phyloP scores from a whole-genome alignment of 169 alveolate species.

The Cryptosporidium sp. region DNA sequence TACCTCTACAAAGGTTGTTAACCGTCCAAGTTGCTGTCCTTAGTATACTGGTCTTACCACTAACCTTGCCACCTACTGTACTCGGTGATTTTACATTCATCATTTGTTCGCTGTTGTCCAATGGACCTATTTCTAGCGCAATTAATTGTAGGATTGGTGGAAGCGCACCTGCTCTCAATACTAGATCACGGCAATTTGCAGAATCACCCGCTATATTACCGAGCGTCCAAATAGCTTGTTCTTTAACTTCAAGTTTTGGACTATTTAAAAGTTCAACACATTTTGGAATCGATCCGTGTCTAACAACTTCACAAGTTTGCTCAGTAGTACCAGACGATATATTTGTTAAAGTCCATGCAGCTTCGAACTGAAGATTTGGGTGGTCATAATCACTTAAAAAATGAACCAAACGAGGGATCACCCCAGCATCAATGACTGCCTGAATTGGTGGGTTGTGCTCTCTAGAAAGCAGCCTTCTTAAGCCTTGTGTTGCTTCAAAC shows the following conservation, averaged over 20 bases:
- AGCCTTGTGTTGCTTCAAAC: constrained; percentile 88
- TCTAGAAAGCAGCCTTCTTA: constrained; percentile 92
- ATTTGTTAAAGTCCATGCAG: constrained; percentile 96
- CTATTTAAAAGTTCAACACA: constrained; percentile 88
- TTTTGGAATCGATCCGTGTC: constrained; percentile 87
- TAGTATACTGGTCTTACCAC: constrained; percentile 90
- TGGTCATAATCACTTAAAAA: constrained; percentile 87
- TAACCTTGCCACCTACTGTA: constrained; percentile 73
- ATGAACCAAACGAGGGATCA: constrained; percentile 93
- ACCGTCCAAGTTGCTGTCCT: constrained; percentile 97
- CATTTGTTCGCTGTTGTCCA: constrained; percentile 27
- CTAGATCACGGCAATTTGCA: constrained; percentile 92
- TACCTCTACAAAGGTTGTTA: constrained; percentile 94
- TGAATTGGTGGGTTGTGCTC: constrained; percentile 95
- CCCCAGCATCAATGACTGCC: constrained; percentile 94
- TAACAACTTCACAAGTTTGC: constrained; percentile 84
- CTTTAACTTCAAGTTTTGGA: constrained; percentile 94
- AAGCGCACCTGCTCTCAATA: constrained; percentile 89
- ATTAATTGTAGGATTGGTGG: constrained; percentile 86
- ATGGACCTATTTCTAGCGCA: constrained; percentile 45
- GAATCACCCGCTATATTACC: constrained; percentile 99
- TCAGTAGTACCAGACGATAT: constrained; percentile 96
- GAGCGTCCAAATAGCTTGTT: constrained; percentile 98
- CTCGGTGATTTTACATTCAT: not conserved
- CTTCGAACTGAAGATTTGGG: constrained; percentile 96